Conservation (phyloP, 2,329 filamentous ascomycete genomes). For the Penicillium sumatraense region DNA sequence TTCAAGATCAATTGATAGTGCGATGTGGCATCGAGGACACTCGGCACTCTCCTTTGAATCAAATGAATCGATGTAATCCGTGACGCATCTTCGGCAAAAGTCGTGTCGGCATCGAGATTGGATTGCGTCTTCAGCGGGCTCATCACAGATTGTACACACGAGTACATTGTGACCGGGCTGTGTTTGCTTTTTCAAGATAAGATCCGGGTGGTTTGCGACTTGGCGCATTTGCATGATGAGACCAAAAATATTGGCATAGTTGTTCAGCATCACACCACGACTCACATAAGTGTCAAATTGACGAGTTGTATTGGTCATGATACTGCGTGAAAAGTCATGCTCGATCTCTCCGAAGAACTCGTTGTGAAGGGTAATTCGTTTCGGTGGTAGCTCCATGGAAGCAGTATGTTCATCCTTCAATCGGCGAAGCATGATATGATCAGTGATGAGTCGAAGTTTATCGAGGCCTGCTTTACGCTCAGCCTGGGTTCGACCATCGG, state of each 20-base stretch:
- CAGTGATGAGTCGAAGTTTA: conserved; percentile 86
- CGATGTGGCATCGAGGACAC: conserved; percentile 91
- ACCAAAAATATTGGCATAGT: conserved; percentile 98
- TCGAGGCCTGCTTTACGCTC: conserved; percentile 72
- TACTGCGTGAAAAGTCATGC: conserved; percentile 90
- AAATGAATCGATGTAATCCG: conserved; percentile 78
- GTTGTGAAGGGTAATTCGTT: conserved; percentile 87
- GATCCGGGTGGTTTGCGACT: conserved; percentile 92
- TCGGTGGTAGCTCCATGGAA: conserved; percentile 94
- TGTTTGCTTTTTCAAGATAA: conserved; percentile 85
- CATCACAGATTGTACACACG: conserved; percentile 94
- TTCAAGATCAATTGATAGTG: conserved; percentile 87
- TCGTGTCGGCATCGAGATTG: conserved; percentile 92
- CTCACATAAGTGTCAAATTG: conserved; percentile 96
- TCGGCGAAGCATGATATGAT: conserved; percentile 92
- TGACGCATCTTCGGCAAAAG: conserved; percentile 81
- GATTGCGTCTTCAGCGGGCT: conserved; percentile 92
- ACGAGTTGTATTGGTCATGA: conserved; percentile 89
- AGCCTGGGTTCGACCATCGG: conserved; percentile 57
- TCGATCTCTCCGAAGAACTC: conserved; percentile 98
- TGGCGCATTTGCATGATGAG: conserved; percentile 99
- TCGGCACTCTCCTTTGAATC: conserved; percentile 57
- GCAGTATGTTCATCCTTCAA: conserved; percentile 92
- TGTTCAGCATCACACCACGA: conserved; percentile 91
- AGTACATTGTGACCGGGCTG: conserved; percentile 88